Evolutionary conservation across 2,329 filamentous ascomycete genomes (phyloP).

Genomic region (Aaosphaeria arxii): DNA sequence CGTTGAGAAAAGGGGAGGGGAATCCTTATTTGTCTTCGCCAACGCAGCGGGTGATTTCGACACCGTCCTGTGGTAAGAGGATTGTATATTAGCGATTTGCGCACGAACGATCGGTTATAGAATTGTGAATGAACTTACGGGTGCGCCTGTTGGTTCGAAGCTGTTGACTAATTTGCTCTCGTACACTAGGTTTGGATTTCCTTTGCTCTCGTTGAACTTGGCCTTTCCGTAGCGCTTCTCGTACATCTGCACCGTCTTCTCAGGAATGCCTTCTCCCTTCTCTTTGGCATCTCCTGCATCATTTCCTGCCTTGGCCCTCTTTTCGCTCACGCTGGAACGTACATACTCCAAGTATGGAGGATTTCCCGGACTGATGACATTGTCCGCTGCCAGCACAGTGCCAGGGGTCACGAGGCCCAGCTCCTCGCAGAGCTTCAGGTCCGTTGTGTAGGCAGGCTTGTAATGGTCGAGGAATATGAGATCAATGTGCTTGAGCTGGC

Average conservation of each 20-base stretch:
- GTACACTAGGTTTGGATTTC: conserved; percentile 65
- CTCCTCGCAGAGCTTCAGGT: conserved; percentile 74
- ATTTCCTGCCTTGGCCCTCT: conserved; percentile 44
- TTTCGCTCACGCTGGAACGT: conserved; percentile 61
- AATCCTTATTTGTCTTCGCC: conserved; percentile 12
- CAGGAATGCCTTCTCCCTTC: conserved; percentile 37
- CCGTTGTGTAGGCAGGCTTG: conserved; percentile 71
- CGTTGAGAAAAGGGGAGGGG: too few relatives aligned
- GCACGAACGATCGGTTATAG: not conserved
- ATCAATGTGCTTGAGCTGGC: conserved; percentile 59
- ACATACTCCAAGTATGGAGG: conserved; percentile 71
- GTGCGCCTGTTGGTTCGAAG: conserved; percentile 65
- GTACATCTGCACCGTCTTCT: conserved; percentile 49
- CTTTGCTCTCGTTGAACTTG: conserved; percentile 42
- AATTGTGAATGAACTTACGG: conserved; percentile 47
- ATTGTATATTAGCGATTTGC: conserved; percentile 1
- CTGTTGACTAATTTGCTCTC: conserved; percentile 62
- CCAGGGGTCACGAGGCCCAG: conserved; percentile 63
- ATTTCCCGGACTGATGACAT: conserved; percentile 69
- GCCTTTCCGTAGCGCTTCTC: conserved; percentile 46
- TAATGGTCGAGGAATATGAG: conserved; percentile 79
- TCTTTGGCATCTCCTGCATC: conserved; percentile 30
- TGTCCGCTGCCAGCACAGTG: conserved; percentile 65
- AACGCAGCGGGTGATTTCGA: conserved; percentile 63
- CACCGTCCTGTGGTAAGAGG: conserved; percentile 51